Conservation (phyloP, 164 flowering plant genomes). For the Nymphaea colorata region DNA sequence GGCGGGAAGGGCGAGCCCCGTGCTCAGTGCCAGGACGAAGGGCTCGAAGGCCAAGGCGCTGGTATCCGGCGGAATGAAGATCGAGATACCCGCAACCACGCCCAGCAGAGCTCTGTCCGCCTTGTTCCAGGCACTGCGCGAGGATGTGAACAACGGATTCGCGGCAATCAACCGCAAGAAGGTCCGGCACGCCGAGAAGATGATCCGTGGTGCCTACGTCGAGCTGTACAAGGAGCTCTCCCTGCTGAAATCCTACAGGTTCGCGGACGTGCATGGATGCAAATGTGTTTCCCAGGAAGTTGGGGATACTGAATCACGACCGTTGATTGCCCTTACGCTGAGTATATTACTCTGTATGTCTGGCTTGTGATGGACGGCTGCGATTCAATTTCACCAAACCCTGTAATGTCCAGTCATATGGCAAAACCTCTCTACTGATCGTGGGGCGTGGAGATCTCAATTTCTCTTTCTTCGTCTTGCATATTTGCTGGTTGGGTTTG, state of each 20-base stretch:
- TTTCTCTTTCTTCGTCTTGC: no score
- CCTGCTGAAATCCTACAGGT: conserved; percentile 81
- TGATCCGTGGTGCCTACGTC: conserved; percentile 82
- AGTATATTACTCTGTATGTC: no score
- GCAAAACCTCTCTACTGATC: no score
- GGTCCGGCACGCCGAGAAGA: conserved; percentile 81
- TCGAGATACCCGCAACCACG: conserved; percentile 61
- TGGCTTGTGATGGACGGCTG: no score
- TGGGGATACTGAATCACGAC: no score
- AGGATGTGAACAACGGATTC: conserved; percentile 48
- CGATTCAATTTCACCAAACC: no score
- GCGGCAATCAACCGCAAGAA: conserved; percentile 57
- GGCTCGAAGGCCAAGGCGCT: conserved; percentile 23
- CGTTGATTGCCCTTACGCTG: no score
- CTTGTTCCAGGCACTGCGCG: conserved; percentile 65
- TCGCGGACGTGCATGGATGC: no score
- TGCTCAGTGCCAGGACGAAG: conserved; percentile 13
- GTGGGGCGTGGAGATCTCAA: no score
- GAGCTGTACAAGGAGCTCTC: conserved; percentile 88
- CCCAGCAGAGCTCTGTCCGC: conserved; percentile 55
- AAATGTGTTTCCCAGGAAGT: no score
- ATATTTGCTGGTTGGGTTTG: background rate
- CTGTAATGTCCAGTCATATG: no score
- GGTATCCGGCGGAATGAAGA: conserved; percentile 35
- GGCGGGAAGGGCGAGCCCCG: background rate